Evolutionary conservation across 148 eudicot species (phyloP).

Genomic region (Oxyria digyna): DNA sequence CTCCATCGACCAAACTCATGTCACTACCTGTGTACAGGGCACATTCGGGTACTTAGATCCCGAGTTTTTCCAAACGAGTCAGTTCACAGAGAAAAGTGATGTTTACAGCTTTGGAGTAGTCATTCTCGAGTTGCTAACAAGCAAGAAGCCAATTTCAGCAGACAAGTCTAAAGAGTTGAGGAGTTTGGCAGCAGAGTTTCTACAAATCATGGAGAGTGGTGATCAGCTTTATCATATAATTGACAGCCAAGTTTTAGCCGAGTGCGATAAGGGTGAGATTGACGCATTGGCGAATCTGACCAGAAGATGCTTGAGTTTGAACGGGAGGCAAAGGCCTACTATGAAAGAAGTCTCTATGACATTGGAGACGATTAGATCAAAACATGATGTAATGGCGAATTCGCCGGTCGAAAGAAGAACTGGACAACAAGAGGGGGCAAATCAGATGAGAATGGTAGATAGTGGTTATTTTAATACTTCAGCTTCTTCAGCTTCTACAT

Average conservation of each 20-base stretch:
- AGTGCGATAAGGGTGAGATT: neutral
- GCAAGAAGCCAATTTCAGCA: neutral
- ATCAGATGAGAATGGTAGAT: neutral
- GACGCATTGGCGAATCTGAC: neutral
- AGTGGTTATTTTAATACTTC: neutral
- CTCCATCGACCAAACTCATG: neutral
- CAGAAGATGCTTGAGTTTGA: neutral
- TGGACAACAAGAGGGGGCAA: neutral
- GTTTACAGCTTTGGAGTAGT: neutral
- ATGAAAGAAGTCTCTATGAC: neutral
- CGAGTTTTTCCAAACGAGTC: neutral
- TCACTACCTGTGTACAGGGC: neutral
- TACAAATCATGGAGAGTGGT: neutral
- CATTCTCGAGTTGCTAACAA: neutral
- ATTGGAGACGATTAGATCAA: neutral
- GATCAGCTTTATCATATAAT: neutral
- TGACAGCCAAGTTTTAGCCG: neutral
- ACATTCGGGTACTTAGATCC: conserved; percentile 1
- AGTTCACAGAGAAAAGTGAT: neutral
- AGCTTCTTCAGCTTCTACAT: neutral
- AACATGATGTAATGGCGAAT: neutral
- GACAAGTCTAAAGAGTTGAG: neutral
- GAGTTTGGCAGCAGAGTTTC: neutral
- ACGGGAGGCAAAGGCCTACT: neutral
- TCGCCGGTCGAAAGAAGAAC: neutral